Evolutionary conservation across 1,284 basidiomycete genomes (phyloP).

Genomic region (Papiliotrema nemorosa): DNA sequence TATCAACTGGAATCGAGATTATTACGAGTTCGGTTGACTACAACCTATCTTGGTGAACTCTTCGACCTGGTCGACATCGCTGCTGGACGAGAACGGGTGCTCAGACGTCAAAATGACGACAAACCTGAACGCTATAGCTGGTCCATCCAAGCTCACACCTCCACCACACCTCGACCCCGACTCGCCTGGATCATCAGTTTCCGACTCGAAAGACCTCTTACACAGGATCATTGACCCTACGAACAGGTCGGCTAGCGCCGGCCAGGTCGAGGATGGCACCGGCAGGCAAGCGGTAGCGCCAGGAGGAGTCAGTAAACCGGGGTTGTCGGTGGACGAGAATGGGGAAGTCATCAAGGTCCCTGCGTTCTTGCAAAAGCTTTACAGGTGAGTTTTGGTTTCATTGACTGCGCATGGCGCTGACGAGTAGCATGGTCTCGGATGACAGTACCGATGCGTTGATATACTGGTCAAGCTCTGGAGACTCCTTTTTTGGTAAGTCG

Average conservation of each 20-base stretch:
- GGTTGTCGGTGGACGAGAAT: constrained; percentile 44
- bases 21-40: too few relatives aligned
- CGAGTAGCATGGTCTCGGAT: constrained; percentile 82
- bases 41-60: too few relatives aligned
- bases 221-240: constrained; percentile 12
- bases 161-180: constrained; percentile 10
- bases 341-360: constrained; percentile 56
- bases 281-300: not conserved
- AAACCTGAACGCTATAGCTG: constrained; percentile 39
- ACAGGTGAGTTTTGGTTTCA: constrained; percentile 59
- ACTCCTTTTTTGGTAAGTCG: constrained; percentile 78
- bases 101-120: constrained; percentile 33
- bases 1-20: too few relatives aligned
- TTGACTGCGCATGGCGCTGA: constrained; percentile 8
- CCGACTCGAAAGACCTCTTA: constrained; percentile 2
- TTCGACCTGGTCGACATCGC: too few relatives aligned
- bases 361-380: constrained; percentile 88
- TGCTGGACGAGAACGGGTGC: too few relatives aligned
- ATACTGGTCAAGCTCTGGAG: constrained; percentile 82
- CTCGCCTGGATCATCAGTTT: constrained; percentile 3
- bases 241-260: constrained; percentile 9
- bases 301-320: constrained; percentile 29
- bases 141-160: constrained; percentile 29
- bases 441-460: constrained; percentile 76
- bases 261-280: constrained; percentile 7